Percentiles rank a stretch among this genome's conserved stretches.
phyloP scores from a whole-genome alignment of 768 basidiomycete species.

The Phaffia tasmanica region DNA sequence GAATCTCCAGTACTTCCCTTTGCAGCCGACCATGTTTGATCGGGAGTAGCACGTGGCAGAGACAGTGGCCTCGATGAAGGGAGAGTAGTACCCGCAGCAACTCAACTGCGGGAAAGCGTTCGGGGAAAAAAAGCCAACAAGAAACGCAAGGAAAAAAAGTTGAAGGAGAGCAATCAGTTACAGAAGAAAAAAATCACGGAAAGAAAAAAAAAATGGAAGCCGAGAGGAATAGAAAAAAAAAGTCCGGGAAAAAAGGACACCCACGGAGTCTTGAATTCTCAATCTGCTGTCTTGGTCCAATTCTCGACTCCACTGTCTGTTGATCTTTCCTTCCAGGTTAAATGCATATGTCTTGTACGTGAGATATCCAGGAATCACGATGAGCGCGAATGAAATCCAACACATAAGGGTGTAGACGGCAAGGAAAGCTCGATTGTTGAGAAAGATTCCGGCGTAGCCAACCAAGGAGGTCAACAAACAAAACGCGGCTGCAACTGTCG shows the following conservation, averaged over 20 bases:
- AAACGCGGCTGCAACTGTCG: slow-evolving; percentile 53
- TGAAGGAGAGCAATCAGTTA: background rate
- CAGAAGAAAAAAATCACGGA: slow-evolving; percentile 7
- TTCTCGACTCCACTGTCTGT: slow-evolving; percentile 58
- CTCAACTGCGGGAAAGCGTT: slow-evolving; percentile 42
- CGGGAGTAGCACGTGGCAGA: slow-evolving; percentile 64
- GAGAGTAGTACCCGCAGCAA: slow-evolving; percentile 74
- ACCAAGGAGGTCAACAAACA: slow-evolving; percentile 57
- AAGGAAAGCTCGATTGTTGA: slow-evolving; percentile 74
- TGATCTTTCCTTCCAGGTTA: slow-evolving; percentile 72
- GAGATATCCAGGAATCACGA: slow-evolving; percentile 65
- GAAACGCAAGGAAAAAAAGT: background rate
- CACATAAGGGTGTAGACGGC: slow-evolving; percentile 59
- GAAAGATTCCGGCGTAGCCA: slow-evolving; percentile 67
- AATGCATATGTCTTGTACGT: slow-evolving; percentile 63
- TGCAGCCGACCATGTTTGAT: slow-evolving; percentile 62
- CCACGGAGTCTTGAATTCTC: slow-evolving; percentile 52
- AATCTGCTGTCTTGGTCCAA: slow-evolving; percentile 54
- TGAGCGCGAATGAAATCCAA: slow-evolving; percentile 61
- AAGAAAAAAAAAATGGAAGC: too few species aligned
- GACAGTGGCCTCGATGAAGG: slow-evolving; percentile 67
- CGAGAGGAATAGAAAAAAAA: background rate
- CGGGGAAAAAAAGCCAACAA: background rate
- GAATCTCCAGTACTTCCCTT: slow-evolving; percentile 51
- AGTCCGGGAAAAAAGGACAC: slow-evolving; percentile 9